Percentiles rank a stretch among this genome's conserved stretches.
These are phyloP conservation scores for Penicillium sp. DNA, from an alignment of 2,329 filamentous ascomycete genomes.

Conservation along the genomic window DNA sequence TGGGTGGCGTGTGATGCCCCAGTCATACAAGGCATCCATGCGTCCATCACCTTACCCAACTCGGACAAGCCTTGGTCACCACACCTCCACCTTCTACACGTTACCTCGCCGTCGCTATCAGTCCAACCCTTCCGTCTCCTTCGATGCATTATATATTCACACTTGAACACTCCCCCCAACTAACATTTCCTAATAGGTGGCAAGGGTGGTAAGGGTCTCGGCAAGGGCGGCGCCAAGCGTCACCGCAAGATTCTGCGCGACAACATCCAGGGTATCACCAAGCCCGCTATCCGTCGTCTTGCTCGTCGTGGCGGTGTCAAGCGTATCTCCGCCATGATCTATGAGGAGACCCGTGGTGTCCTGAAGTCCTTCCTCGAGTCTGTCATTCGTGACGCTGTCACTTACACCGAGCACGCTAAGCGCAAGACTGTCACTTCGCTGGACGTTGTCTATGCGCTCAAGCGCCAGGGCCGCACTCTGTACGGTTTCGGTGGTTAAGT, in stretches of 20 bases:
- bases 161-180: background rate
- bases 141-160: conserved; percentile 18
- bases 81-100: conserved; percentile 9
- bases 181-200: conserved; percentile 62
- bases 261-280: conserved; percentile 99
- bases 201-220: conserved; percentile 96
- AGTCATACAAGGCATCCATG: conserved; percentile 22
- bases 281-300: conserved; percentile 98
- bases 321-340: conserved; percentile 98
- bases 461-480: conserved; percentile 71
- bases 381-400: conserved; percentile 78
- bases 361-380: conserved; percentile 83
- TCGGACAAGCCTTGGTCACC: background rate
- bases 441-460: conserved; percentile 66
- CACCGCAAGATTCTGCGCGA: conserved; percentile 99
- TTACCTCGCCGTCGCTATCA: conserved; percentile 12
- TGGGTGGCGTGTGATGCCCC: conserved; percentile 19
- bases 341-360: conserved; percentile 80
- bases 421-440: conserved; percentile 62
- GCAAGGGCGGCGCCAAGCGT: conserved; percentile 98
- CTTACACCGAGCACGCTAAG: conserved; percentile 83
- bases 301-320: conserved; percentile 99
- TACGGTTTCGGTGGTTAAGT: conserved; percentile 86
- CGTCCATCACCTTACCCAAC: conserved; percentile 17
- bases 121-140: conserved; percentile 1